phyloP scores from a whole-genome alignment of 2,329 filamentous ascomycete genomes.

The Trichoderma atroviride region DNA sequence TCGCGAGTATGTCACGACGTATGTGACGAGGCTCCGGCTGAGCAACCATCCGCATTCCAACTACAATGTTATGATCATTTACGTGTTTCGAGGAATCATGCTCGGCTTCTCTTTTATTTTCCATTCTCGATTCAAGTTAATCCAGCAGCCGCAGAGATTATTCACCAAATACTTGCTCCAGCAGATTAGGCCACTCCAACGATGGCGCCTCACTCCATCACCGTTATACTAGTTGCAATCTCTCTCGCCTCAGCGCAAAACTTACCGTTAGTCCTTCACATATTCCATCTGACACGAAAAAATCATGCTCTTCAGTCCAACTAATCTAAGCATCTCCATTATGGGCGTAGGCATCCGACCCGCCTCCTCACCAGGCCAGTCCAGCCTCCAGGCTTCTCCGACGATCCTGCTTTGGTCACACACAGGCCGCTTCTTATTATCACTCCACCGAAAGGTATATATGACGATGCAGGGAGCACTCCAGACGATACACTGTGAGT shows the following conservation, averaged over 20 bases:
- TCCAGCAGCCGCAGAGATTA: not conserved
- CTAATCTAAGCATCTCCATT: not conserved
- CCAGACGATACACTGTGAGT: not conserved
- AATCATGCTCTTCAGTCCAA: not conserved
- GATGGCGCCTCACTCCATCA: not conserved
- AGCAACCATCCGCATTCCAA: slow-evolving; percentile 13
- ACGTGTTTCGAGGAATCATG: not conserved
- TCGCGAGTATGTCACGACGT: slow-evolving; percentile 7
- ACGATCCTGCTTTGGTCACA: slow-evolving; percentile 8
- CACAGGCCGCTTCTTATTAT: slow-evolving; percentile 20
- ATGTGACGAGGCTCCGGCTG: slow-evolving; percentile 5
- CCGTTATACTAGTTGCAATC: not conserved
- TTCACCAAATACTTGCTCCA: not conserved
- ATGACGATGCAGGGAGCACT: not conserved
- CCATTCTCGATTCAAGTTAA: not conserved
- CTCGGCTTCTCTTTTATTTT: not conserved
- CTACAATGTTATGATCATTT: not conserved
- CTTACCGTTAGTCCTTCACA: not conserved
- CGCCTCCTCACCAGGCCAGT: slow-evolving; percentile 26
- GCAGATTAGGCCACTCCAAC: not conserved
- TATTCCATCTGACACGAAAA: not conserved
- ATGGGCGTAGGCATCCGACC: not conserved
- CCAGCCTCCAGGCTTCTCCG: slow-evolving; percentile 16
- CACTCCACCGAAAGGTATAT: not conserved
- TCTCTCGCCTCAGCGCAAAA: slow-evolving; percentile 1